A percentile compares a stretch with the other conserved stretches of the same genome.
phyloP scores from a whole-genome alignment of 208 protist genomes.

The Herpetomonas tarakana region DNA sequence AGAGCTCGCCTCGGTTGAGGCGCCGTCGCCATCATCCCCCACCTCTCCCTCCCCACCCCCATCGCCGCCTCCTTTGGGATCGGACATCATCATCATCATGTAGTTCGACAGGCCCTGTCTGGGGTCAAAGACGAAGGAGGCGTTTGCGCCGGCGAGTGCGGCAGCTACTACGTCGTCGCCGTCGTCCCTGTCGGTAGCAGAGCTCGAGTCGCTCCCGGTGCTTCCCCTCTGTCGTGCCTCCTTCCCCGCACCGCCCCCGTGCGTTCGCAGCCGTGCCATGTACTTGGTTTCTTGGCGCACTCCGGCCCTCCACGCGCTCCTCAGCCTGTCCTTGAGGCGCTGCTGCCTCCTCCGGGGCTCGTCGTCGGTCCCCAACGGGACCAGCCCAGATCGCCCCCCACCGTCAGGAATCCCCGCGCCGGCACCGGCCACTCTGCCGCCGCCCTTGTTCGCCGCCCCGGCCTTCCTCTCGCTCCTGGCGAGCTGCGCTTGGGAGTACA shows the following conservation, averaged over 20 bases:
- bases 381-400: neutral
- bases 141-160: neutral
- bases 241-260: neutral
- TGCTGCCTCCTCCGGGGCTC: neutral
- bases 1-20: slow-evolving; percentile 8
- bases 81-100: neutral
- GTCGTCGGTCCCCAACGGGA: neutral
- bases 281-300: slow-evolving; percentile 13
- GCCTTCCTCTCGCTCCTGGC: slow-evolving; percentile 9
- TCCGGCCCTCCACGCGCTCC: slow-evolving; percentile 8
- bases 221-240: slow-evolving; percentile 3
- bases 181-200: slow-evolving; percentile 4
- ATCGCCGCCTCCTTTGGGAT: slow-evolving; percentile 1
- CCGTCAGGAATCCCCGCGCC: neutral
- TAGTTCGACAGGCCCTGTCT: neutral
- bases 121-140: neutral
- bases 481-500: slow-evolving; percentile 47
- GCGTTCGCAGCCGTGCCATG: slow-evolving; percentile 1
- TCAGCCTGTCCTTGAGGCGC: slow-evolving; percentile 6
- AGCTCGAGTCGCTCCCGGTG: slow-evolving; percentile 2
- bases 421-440: neutral
- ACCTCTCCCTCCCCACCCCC: neutral
- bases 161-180: neutral
- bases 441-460: slow-evolving; percentile 7
- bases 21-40: neutral